A percentile compares a stretch with the other conserved stretches of the same genome.
phyloP scores from a whole-genome alignment of 345 rosid genomes.

The Turnera subulata region DNA sequence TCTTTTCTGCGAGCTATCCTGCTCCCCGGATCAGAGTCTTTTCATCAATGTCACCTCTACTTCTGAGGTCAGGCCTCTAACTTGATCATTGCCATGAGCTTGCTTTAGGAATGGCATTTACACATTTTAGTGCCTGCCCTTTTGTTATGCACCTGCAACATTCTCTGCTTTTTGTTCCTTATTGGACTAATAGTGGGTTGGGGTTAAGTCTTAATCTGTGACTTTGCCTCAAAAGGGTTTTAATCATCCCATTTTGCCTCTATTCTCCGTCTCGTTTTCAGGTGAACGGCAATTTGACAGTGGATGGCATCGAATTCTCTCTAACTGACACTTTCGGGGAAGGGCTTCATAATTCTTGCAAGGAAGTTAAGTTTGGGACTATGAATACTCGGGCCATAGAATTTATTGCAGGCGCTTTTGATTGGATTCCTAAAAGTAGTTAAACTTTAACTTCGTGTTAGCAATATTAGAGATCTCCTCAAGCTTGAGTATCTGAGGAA shows the following conservation, averaged over 20 bases:
- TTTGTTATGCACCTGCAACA: background rate
- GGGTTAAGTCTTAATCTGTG: no score
- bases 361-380: conserved; percentile 27
- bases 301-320: conserved; percentile 26
- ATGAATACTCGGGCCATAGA: conserved; percentile 29
- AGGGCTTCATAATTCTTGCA: conserved; percentile 20
- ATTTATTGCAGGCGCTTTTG: conserved; percentile 26
- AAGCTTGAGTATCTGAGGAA: no score
- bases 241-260: background rate
- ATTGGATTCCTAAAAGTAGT: no score
- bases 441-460: no score
- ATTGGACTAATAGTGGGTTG: no score
- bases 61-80: conserved; percentile 16
- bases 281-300: conserved; percentile 23
- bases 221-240: no score
- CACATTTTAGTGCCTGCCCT: background rate
- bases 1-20: conserved; percentile 26
- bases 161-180: background rate
- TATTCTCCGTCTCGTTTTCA: background rate
- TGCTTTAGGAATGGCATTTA: background rate
- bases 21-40: conserved; percentile 25
- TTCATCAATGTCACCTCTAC: conserved; percentile 29
- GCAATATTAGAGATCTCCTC: conserved; percentile 9
- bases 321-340: conserved; percentile 16
- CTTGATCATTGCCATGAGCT: no score